A percentile compares a stretch with the other conserved stretches of the same genome.
Conservation (phyloP, 2,329 filamentous ascomycete species). For the Endothia cerciana region DNA sequence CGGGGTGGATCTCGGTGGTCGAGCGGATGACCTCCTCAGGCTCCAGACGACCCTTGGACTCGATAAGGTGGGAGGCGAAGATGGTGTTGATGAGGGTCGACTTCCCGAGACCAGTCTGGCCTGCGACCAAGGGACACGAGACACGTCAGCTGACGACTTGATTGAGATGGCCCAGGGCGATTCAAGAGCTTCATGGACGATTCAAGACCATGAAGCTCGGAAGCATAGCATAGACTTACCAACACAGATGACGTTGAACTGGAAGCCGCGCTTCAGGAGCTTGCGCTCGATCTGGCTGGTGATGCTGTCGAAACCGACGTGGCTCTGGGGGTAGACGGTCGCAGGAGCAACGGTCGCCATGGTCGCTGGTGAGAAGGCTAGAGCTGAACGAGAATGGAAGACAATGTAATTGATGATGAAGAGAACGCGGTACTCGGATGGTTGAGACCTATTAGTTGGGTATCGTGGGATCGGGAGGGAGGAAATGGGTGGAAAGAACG, state of each 20-base stretch:
- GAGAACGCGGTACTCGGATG: conserved; percentile 31
- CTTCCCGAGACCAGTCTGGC: conserved; percentile 98
- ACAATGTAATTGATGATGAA: conserved; percentile 36
- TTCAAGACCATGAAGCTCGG: not conserved
- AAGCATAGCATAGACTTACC: conserved; percentile 64
- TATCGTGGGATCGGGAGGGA: conserved; percentile 27
- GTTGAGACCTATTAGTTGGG: conserved; percentile 30
- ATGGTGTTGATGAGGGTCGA: conserved; percentile 99
- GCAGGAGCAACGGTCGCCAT: conserved; percentile 68
- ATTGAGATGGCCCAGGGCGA: conserved; percentile 7
- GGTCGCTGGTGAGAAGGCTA: conserved; percentile 39
- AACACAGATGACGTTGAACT: conserved; percentile 99
- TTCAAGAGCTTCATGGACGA: not conserved
- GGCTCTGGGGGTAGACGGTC: conserved; percentile 87
- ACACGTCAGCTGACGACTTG: conserved; percentile 37
- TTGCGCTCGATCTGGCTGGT: conserved; percentile 99
- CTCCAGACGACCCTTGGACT: conserved; percentile 93
- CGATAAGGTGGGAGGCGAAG: conserved; percentile 98
- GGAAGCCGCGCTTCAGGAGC: conserved; percentile 98
- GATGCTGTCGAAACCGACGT: conserved; percentile 99
- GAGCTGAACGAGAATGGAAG: conserved; percentile 37
- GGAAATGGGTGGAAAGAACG: conserved; percentile 22
- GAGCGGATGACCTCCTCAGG: conserved; percentile 92
- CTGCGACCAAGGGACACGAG: conserved; percentile 51
- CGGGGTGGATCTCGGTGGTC: conserved; percentile 97